phyloP scores from a whole-genome alignment of 1,284 basidiomycete species.

The Agaricales sp. region DNA sequence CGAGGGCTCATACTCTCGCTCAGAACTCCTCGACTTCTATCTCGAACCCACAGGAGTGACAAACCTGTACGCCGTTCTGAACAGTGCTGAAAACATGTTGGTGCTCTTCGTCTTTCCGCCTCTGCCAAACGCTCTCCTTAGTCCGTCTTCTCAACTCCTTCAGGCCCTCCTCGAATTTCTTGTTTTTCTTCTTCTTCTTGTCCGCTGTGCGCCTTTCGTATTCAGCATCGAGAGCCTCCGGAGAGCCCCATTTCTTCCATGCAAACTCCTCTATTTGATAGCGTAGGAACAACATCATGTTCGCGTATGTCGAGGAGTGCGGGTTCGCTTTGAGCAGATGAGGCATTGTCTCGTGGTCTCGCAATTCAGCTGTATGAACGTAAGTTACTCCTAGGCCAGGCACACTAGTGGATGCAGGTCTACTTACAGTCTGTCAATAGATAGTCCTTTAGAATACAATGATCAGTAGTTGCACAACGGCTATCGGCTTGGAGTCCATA shows the following conservation, averaged over 20 bases:
- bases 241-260: conserved; percentile 95
- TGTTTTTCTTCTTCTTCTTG: conserved; percentile 88
- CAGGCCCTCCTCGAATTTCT: conserved; percentile 85
- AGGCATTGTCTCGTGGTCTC: conserved; percentile 86
- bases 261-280: conserved; percentile 95
- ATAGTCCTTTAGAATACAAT: conserved; percentile 54
- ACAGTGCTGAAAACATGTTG: conserved; percentile 69
- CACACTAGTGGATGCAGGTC: not conserved
- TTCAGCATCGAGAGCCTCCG: conserved; percentile 85
- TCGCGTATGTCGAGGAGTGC: conserved; percentile 92
- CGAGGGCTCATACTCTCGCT: too few relatives aligned
- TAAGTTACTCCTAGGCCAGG: not conserved
- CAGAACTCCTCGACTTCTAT: conserved; percentile 79
- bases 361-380: conserved; percentile 64
- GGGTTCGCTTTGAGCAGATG: conserved; percentile 96
- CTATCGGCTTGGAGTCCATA: conserved; percentile 18
- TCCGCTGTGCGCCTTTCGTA: conserved; percentile 72
- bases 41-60: conserved; percentile 80
- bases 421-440: conserved; percentile 79
- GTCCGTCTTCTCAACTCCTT: conserved; percentile 77
- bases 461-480: conserved; percentile 3
- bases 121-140: conserved; percentile 84
- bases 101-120: conserved; percentile 79
- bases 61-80: conserved; percentile 61
- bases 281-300: conserved; percentile 99